phyloP scores from a whole-genome alignment of 2,329 filamentous ascomycete genomes.

The Hypoxylon sp. region DNA sequence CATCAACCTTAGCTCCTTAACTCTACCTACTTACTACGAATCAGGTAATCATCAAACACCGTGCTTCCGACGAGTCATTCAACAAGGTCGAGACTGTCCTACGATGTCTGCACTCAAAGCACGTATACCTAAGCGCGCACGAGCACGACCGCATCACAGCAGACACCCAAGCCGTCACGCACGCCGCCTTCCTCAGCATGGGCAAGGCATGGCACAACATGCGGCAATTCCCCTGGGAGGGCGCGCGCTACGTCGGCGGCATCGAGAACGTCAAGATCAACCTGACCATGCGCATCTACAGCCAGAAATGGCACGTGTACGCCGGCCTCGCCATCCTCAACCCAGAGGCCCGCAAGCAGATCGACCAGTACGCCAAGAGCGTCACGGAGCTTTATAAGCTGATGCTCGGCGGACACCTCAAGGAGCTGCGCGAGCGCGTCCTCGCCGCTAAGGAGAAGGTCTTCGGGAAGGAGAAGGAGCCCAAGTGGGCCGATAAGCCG shows the following conservation, averaged over 20 bases:
- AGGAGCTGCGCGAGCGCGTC: constrained; percentile 81
- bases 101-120: constrained; percentile 85
- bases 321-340: constrained; percentile 97
- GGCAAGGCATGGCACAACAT: constrained; percentile 98
- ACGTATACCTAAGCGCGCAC: constrained; percentile 87
- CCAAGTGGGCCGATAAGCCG: constrained; percentile 72
- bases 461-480: constrained; percentile 77
- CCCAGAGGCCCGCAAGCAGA: constrained; percentile 91
- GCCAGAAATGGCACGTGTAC: constrained; percentile 99
- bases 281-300: constrained; percentile 95
- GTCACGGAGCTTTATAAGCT: constrained; percentile 97
- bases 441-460: constrained; percentile 76
- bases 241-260: constrained; percentile 93
- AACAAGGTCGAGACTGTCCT: constrained; percentile 85
- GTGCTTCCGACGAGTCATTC: constrained; percentile 82
- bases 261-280: constrained; percentile 99
- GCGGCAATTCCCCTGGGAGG: constrained; percentile 96
- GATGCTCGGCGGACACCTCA: constrained; percentile 88
- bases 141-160: constrained; percentile 98
- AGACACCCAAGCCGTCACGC: constrained; percentile 97
- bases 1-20: background rate
- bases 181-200: constrained; percentile 97
- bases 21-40: constrained; percentile 23
- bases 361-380: constrained; percentile 91
- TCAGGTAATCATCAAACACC: constrained; percentile 88